phyloP scores from a whole-genome alignment of 179 eudicot species.

The Silene vulgaris region DNA sequence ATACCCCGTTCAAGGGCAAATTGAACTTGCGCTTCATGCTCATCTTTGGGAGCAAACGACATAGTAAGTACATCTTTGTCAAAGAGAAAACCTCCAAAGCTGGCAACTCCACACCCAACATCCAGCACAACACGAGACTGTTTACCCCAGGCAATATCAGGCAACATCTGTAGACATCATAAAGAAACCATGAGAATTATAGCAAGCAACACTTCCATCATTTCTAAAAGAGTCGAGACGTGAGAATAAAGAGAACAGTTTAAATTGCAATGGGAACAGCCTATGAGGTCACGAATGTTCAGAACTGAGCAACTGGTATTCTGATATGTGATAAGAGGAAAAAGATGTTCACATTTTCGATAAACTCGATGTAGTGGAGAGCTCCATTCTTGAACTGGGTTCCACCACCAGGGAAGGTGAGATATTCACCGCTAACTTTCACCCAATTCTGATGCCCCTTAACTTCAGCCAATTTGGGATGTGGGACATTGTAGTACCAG shows the following conservation, averaged over 20 bases:
- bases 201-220: neutral
- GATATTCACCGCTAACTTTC: constrained; percentile 73
- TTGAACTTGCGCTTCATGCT: constrained; percentile 47
- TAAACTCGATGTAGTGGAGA: constrained; percentile 77
- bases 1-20: constrained; percentile 51
- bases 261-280: neutral
- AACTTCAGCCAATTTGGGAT: constrained; percentile 59
- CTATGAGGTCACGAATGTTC: neutral
- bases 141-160: constrained; percentile 42
- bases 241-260: neutral
- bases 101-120: constrained; percentile 55
- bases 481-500: constrained; percentile 90
- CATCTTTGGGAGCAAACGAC: constrained; percentile 49
- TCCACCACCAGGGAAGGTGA: constrained; percentile 95
- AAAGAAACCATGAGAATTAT: constrained; percentile 14
- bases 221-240: neutral
- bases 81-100: constrained; percentile 47
- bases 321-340: neutral
- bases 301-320: neutral
- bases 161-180: constrained; percentile 26
- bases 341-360: constrained; percentile 49
- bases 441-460: constrained; percentile 98
- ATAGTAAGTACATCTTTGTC: constrained; percentile 49
- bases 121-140: constrained; percentile 44
- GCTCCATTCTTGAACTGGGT: constrained; percentile 93